Evolutionary conservation across 495 filamentous ascomycete species (phyloP), one percentile per base, ranked within the genome.

Genomic region (Chaetomium cochliodes): DNA sequence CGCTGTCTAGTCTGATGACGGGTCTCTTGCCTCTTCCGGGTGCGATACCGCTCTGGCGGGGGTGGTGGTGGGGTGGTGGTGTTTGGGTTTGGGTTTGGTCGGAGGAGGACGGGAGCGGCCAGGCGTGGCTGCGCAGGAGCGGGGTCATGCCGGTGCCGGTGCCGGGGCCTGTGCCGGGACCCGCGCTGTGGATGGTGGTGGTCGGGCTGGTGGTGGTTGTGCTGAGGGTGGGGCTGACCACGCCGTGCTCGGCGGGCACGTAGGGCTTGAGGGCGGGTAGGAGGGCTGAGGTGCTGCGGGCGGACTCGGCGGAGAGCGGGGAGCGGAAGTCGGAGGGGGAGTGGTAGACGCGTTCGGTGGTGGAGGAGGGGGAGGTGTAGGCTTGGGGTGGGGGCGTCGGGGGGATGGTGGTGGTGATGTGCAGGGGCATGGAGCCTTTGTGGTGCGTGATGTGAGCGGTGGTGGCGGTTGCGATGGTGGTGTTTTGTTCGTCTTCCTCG

Each of bases 221-320:
- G 26, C 6, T 22, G 5, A 16, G 3, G 1, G 39, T 26, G 8
- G 57, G 25, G 57, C 25, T 47, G 25, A 3, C 25, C n/a, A 76
- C 60, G 23, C 71, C 73, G 65, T 80, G 74, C 37, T 79, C 79
- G n/a, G 76, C 69, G 2, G 78, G 79, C 16, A 75, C 71, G 57
- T 81, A 81, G 5, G 73, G 72, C 3, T 68, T 69, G 52, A 78
- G 63, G 3, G 72, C 68, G 0, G 75, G 68, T 11, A 80, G 72
- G 8, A 80, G 70, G 12, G 73, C 67, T 3, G 76, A 73, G 20
- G 75, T 76, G 65, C 71, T 74, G 55, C 52, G 72, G 65, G 59
- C 69, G 47, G 64, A 75, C 58, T 55, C 72, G 70, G 72, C 76
- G 49, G 67, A 73, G 62, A 59, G 72, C 59, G 72, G 73, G 20